Evolutionary conservation across 495 filamentous ascomycete genomes (phyloP).

Genomic region (Daldinia bambusicola): DNA sequence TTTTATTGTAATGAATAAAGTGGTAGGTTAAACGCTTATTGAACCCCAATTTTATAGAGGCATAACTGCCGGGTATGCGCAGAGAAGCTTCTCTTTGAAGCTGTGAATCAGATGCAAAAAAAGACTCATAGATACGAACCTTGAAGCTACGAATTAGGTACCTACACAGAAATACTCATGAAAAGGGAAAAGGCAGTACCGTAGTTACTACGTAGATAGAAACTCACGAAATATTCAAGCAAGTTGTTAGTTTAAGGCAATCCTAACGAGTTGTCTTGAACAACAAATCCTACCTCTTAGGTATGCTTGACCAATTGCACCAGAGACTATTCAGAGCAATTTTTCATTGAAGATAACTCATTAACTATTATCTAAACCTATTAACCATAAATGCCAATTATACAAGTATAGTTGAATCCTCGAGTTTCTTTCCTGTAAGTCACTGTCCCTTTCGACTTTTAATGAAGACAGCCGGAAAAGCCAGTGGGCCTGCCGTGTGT

Average conservation of each 20-base stretch:
- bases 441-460: neutral
- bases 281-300: too few species aligned
- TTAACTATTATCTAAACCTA: too few species aligned
- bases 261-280: too few species aligned
- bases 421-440: neutral
- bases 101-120: neutral
- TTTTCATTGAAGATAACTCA: too few species aligned
- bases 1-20: neutral
- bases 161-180: neutral
- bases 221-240: neutral
- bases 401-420: neutral
- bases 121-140: neutral
- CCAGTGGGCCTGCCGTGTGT: slow-evolving; percentile 79
- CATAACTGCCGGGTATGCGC: neutral
- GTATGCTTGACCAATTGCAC: too few species aligned
- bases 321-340: too few species aligned
- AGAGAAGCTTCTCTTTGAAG: neutral
- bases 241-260: neutral
- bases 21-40: neutral
- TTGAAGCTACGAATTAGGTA: neutral
- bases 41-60: neutral
- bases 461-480: slow-evolving; percentile 56
- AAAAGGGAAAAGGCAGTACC: neutral
- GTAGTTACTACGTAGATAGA: neutral
- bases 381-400: neutral